phyloP scores from a whole-genome alignment of 495 filamentous ascomycete species.

The Hypoxylon crocopeplum region DNA sequence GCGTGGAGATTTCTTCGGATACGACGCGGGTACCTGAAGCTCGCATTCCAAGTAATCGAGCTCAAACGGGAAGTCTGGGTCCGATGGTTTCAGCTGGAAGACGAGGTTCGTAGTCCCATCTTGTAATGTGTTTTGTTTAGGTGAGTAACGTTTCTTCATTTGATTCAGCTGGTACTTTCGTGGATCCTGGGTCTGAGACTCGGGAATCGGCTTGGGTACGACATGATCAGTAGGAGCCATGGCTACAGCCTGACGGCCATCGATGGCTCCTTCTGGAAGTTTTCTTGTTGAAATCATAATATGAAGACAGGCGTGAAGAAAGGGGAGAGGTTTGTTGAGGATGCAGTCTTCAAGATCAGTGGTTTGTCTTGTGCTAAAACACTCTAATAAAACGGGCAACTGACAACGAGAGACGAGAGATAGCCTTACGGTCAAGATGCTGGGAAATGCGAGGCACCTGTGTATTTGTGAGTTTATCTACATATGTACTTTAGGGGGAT shows the following conservation, averaged over 20 bases:
- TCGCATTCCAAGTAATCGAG: constrained; percentile 73
- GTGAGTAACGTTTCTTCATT: constrained; percentile 72
- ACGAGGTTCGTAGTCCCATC: constrained; percentile 61
- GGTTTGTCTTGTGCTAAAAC: not conserved
- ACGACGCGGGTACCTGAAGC: constrained; percentile 69
- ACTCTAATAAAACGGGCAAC: not conserved
- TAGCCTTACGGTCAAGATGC: constrained; percentile 2
- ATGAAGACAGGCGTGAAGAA: not conserved
- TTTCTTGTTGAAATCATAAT: constrained; percentile 39
- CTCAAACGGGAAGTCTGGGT: constrained; percentile 87
- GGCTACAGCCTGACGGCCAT: constrained; percentile 48
- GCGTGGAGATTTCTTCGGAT: constrained; percentile 64
- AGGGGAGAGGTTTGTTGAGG: not conserved
- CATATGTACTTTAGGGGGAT: constrained; percentile 20
- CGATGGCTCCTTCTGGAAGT: constrained; percentile 30
- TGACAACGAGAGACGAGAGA: not conserved
- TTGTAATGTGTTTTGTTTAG: constrained; percentile 60
- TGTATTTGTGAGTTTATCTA: constrained; percentile 21
- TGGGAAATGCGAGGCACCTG: constrained; percentile 10
- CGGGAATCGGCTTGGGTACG: constrained; percentile 69
- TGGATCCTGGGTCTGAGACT: constrained; percentile 69
- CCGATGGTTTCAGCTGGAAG: constrained; percentile 77
- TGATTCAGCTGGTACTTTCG: constrained; percentile 80
- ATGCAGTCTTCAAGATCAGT: not conserved
- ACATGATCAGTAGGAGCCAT: constrained; percentile 53